Conservation (phyloP, 2,329 filamentous ascomycete species). For the Davidsoniella australis region DNA sequence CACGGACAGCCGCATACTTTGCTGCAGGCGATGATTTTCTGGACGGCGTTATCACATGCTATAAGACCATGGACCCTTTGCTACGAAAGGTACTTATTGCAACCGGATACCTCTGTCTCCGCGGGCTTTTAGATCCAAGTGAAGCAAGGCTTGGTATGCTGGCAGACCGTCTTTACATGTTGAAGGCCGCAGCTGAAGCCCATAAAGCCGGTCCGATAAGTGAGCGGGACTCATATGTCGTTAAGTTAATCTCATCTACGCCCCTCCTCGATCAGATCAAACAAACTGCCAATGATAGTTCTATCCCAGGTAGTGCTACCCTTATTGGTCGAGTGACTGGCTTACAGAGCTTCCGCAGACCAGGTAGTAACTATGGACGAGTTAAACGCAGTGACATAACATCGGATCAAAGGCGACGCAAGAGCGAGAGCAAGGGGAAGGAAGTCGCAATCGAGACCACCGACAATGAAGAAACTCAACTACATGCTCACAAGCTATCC, state of each 20-base stretch:
- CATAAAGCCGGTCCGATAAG: conserved; percentile 39
- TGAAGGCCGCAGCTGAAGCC: conserved; percentile 55
- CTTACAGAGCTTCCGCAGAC: background rate
- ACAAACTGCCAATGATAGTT: conserved; percentile 30
- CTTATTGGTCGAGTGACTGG: background rate
- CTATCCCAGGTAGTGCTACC: conserved; percentile 27
- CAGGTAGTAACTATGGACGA: conserved; percentile 25
- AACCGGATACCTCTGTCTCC: conserved; percentile 57
- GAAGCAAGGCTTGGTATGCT: conserved; percentile 57
- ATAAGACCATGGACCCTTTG: conserved; percentile 43
- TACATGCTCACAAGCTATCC: conserved; percentile 64
- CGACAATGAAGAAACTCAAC: conserved; percentile 28
- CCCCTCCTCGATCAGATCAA: conserved; percentile 50
- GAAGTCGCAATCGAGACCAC: conserved; percentile 23
- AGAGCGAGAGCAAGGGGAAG: conserved; percentile 52
- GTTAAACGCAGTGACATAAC: background rate
- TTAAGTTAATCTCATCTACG: conserved; percentile 66
- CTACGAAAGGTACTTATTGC: conserved; percentile 53
- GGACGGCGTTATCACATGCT: conserved; percentile 54
- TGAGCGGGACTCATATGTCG: conserved; percentile 55
- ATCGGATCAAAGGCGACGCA: conserved; percentile 10
- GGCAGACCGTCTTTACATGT: conserved; percentile 65
- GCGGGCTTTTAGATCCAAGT: conserved; percentile 48
- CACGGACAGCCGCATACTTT: conserved; percentile 42
- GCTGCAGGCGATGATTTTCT: conserved; percentile 77